phyloP scores from a whole-genome alignment of 2,329 filamentous ascomycete genomes.

The Ophiostoma piceae region DNA sequence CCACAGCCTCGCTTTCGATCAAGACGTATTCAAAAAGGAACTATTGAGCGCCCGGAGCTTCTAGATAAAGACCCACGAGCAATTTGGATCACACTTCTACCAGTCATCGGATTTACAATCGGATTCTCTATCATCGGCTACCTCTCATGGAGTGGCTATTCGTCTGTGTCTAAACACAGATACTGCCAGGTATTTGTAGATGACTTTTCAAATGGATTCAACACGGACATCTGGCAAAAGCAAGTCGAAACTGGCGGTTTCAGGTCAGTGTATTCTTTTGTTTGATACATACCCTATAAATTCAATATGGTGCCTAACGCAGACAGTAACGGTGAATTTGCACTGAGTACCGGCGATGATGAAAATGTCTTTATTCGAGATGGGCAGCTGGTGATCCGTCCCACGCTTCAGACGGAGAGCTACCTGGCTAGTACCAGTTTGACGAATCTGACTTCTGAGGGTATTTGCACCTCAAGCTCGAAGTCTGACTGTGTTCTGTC shows the following conservation, averaged over 20 bases:
- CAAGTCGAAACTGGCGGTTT: conserved; percentile 23
- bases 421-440: conserved; percentile 17
- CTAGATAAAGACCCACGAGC: conserved; percentile 19
- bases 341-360: conserved; percentile 21
- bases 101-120: conserved; percentile 6
- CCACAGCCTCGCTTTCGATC: neutral
- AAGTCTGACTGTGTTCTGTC: conserved; percentile 16
- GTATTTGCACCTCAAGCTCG: conserved; percentile 20
- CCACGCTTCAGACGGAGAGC: conserved; percentile 19
- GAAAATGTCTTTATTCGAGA: conserved; percentile 25
- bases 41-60: neutral
- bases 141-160: conserved; percentile 10
- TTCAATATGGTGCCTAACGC: neutral
- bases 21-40: neutral
- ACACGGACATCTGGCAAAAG: conserved; percentile 25
- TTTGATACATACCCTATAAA: neutral
- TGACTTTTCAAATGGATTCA: conserved; percentile 25
- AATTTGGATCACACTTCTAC: conserved; percentile 24
- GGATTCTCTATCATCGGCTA: conserved; percentile 18
- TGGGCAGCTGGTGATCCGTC: conserved; percentile 24
- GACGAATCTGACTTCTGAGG: conserved; percentile 34
- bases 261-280: neutral
- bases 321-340: conserved; percentile 12
- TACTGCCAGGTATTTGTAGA: conserved; percentile 24
- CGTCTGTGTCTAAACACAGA: conserved; percentile 17